Conservation (phyloP, 2,329 filamentous ascomycete species). For the Dothideomycetes sp. region DNA sequence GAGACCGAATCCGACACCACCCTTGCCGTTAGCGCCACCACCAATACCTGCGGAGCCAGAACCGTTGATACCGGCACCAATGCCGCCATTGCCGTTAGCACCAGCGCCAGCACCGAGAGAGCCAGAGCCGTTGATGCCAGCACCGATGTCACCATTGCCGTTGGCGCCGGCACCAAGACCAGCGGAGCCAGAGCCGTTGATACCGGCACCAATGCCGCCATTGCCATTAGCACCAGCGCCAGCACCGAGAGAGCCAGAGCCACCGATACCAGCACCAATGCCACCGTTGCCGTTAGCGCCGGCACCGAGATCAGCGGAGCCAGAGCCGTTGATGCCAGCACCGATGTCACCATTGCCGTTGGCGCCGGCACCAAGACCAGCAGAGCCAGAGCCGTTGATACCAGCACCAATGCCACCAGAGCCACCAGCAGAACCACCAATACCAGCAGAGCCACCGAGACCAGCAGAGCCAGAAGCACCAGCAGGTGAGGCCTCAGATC, state of each 20-base stretch:
- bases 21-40: too few relatives aligned
- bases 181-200: conserved; percentile 12
- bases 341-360: conserved; percentile 38
- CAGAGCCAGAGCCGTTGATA: conserved; percentile 25
- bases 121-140: neutral
- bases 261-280: conserved; percentile 26
- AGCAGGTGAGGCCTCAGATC: neutral
- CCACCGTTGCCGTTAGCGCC: conserved; percentile 14
- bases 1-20: neutral
- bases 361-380: conserved; percentile 23
- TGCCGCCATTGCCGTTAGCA: neutral
- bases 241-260: conserved; percentile 21
- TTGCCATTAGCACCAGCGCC: neutral
- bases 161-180: too few relatives aligned
- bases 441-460: neutral
- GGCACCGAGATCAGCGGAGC: conserved; percentile 20
- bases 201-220: conserved; percentile 9
- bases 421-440: neutral
- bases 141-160: neutral
- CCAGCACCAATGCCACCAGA: conserved; percentile 21
- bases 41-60: neutral
- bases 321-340: conserved; percentile 34
- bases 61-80: neutral
- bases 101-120: neutral
- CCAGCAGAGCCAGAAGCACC: neutral